Base-by-base conservation (phyloP, 768 basidiomycete genomes). In the Guyanaporus albipodus region DNA sequence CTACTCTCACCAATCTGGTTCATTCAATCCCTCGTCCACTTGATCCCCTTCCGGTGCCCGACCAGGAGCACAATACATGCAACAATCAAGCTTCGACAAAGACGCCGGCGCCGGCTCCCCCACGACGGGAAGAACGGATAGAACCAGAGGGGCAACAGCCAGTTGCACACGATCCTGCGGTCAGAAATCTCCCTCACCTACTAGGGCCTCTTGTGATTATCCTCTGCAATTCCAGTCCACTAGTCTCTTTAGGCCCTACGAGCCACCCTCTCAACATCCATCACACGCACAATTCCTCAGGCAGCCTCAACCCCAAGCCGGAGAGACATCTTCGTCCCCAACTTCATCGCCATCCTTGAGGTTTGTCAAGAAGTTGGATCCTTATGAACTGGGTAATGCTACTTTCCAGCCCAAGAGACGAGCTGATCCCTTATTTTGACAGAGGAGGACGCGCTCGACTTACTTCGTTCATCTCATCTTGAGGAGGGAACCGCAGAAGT, bases 331-430 rank as follows among this genome's bases (percentile, higher is more conserved):
- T 8, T 28, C 38, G 8, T 27, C 44, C 17, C 12, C 9, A 23
- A 8, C 18, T 18, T 26, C 36, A 2, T 21, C 44, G 5, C 34
- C 56, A n/a, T 46, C 28, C 5, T 33, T 32, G 9, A 66, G 59
- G 34, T 49, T 58, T 15, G 18, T 62, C 28, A 64, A 52, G 35
- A 64, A 64, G 33, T 29, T 62, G 3, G 65, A 67, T 40, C 63
- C 63, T 0, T 67, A 64, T 6, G 62, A 65, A 29, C 21, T 63
- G 17, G 65, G 65, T 53, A 15, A 38, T 38, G 32, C 6, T 10
- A 3, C 14, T 2, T 4, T 4, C 18, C 19, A 15, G 31, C 1
- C 2, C 35, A 12, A 38, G 8, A 3, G 10, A 32, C 35, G 5
- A 2, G 24, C 21, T 31, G 9, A 34, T 11, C 17, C 9, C 6